Conservation (phyloP, 768 basidiomycete genomes). For the Boletellus ananas region DNA sequence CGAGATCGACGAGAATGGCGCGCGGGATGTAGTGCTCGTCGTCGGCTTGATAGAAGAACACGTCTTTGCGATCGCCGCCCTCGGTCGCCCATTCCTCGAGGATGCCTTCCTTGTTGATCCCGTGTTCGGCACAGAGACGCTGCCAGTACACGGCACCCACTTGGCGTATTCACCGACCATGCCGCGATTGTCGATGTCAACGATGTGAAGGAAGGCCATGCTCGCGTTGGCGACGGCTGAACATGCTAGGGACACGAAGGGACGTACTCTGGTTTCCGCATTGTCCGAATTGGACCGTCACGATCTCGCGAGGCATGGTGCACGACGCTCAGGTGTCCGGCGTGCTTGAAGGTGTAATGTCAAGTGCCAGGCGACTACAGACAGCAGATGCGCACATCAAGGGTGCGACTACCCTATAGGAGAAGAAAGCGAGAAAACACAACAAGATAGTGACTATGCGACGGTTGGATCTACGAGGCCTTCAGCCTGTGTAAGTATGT, state of each 20-base stretch:
- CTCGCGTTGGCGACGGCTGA: conserved; percentile 1
- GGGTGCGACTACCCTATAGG: conserved; percentile 12
- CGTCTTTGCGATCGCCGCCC: conserved; percentile 95
- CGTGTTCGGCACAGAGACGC: conserved; percentile 95
- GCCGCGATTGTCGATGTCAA: no score
- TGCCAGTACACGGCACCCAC: conserved; percentile 99
- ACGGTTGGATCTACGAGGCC: conserved; percentile 27
- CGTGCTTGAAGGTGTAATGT: not conserved
- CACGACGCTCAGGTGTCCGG: not conserved
- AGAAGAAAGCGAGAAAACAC: conserved; percentile 14
- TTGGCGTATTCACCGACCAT: conserved; percentile 26
- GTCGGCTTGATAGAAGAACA: conserved; percentile 99
- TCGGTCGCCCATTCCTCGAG: conserved; percentile 97
- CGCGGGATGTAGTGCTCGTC: conserved; percentile 99
- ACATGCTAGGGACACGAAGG: conserved; percentile 1
- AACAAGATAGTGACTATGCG: conserved; percentile 17
- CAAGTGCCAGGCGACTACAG: not conserved
- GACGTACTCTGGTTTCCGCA: conserved; percentile 86
- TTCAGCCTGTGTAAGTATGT: conserved; percentile 34
- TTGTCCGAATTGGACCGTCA: conserved; percentile 84
- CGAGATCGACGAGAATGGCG: conserved; percentile 93
- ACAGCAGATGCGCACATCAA: conserved; percentile 19
- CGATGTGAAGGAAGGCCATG: not conserved
- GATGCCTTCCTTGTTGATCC: conserved; percentile 92
- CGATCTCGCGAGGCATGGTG: conserved; percentile 77